Evolutionary conservation across 306 rosid genomes (phyloP), one percentile per base, ranked within the genome.

Genomic region (Vigna mungo): DNA sequence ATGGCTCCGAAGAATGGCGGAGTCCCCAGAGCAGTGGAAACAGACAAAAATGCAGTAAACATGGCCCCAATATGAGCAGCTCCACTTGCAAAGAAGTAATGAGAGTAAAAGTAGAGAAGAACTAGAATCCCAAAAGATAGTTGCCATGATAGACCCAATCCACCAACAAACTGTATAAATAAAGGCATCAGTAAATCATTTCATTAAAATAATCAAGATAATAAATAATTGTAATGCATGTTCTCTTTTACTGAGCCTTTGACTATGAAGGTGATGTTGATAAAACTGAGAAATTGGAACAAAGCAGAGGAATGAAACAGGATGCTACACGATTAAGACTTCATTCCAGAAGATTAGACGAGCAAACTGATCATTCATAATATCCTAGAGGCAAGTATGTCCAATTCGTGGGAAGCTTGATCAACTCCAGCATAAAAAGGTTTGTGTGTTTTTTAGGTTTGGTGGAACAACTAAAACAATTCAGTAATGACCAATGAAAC

Each of bases 31-130:
- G 99, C 99, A 60, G 93, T 88, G n/a, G 99, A 89, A n/a, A 96
- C 99, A 2, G 98, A 92, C 84, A 96, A 83, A 83, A 96, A 96
- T 66, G 99, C 99, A 25, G 99, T 96, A 72, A 96, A 96, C 99
- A 96, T 96, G 48, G 99, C 99, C 23, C 99, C 99, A 9, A 96
- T 96, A 77, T 96, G 99, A 79, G 99, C 99, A 48, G 99, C 99
- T 71, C 98, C 99, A 79, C 99, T 96, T 17, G 99, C 99, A 76
- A 96, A 96, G 90, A 96, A 96, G 90, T 96, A 96, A 85, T 96
- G 99, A 0, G 99, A 87, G 86, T 96, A 96, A 87, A 96, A 96
- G 80, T 96, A 96, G 59, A 96, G 97, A 51, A 96, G 97, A 82
- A 92, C 98, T 46, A 96, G 91, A 81, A 96, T 91, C 53, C 98